These are phyloP conservation scores for Astraeus odoratus DNA, from an alignment of 768 basidiomycete genomes.

Conservation along the genomic window DNA sequence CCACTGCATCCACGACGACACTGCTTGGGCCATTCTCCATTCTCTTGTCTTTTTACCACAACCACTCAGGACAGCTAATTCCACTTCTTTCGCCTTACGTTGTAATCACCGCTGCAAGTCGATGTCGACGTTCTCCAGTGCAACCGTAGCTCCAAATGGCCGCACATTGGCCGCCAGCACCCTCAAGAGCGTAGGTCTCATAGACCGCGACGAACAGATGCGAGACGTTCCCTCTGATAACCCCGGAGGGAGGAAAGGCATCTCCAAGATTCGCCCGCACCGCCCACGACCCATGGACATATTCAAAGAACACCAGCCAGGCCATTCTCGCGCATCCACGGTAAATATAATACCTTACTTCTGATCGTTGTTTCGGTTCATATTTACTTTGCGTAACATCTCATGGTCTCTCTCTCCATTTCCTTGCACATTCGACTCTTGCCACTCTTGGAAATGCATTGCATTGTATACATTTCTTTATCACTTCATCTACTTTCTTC, in stretches of 20 bases:
- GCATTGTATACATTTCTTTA: conserved; percentile 11
- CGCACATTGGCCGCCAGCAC: conserved; percentile 55
- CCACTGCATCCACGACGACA: background rate
- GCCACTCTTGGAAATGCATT: background rate
- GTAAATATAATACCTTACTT: conserved; percentile 54
- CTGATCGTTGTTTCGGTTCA: conserved; percentile 17
- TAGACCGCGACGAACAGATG: conserved; percentile 73
- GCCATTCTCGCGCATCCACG: conserved; percentile 45
- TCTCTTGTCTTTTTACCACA: background rate
- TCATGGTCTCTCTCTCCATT: conserved; percentile 10
- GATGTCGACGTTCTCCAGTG: conserved; percentile 48
- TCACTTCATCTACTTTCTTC: conserved; percentile 8
- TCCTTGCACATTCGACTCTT: background rate
- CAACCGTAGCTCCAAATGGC: conserved; percentile 51
- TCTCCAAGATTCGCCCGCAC: conserved; percentile 55
- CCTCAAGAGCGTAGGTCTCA: conserved; percentile 65
- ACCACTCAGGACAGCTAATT: background rate
- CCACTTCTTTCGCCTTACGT: background rate
- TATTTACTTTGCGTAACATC: conserved; percentile 26
- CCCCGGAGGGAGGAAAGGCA: conserved; percentile 67
- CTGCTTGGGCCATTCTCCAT: background rate
- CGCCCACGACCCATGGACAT: conserved; percentile 54
- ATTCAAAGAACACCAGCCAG: conserved; percentile 41
- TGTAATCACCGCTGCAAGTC: background rate
- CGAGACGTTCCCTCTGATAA: conserved; percentile 56